Base-by-base conservation (phyloP, 495 filamentous ascomycete genomes). In the Trichoderma asperelloides region DNA sequence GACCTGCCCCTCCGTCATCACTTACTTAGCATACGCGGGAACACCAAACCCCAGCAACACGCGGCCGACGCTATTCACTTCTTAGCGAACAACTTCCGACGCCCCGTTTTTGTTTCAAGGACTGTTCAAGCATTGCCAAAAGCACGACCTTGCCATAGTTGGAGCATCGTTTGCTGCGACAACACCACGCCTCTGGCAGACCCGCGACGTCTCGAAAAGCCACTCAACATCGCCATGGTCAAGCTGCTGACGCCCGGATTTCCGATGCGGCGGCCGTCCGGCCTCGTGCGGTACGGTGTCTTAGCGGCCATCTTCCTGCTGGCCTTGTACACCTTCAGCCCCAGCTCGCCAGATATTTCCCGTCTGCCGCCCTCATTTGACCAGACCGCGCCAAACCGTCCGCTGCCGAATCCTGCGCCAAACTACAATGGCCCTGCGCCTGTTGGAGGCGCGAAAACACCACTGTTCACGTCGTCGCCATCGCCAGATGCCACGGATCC, bases 221-320 rank as follows among this genome's bases (percentile, higher is more conserved):
- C 30, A 66, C n/a, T 3, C 15, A 47, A 15, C n/a, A 47, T 47
- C 43, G n/a, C 41, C 65, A 66, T 66, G 65, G 67, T 66, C 69
- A 70, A 71, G 41, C 74, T 74, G 72, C 72, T 74, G 67, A 74
- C 72, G 41, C 77, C 76, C 65, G 72, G 71, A n/a, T 78, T 79
- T 66, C 77, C 76, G 28, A 76, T 74, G 45, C 73, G 76, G 68
- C 74, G 78, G 15, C 74, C 75, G 6, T 79, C 75, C 30, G 70
- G 74, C 37, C 40, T 79, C 49, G 18, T 76, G 40, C 78, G 78
- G 65, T 80, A 76, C 62, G 55, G 55, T 21, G 51, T 75, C 25
- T 62, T 78, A 11, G 73, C 74, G 15, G 72, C 74, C 33, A 39
- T 73, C 23, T 47, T 79, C 21, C 45, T 80, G 33, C 39, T 76